Percentiles rank a stretch among this genome's conserved stretches.
Conservation (phyloP, 495 filamentous ascomycete genomes). For the Penicillium pulvis region DNA sequence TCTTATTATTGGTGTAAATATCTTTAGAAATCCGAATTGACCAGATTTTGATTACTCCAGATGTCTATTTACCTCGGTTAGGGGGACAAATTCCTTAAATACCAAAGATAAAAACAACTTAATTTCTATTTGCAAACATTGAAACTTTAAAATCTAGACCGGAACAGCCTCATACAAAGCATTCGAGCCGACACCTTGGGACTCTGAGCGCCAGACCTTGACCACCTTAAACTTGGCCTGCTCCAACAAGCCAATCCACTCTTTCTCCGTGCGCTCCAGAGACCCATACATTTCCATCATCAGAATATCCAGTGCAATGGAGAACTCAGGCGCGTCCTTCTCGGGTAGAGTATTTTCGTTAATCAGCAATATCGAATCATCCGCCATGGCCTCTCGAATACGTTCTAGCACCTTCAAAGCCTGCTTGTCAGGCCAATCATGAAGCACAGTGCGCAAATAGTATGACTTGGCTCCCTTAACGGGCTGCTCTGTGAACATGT, state of each 20-base stretch:
- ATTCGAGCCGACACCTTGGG: background rate
- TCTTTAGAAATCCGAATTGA: too few species aligned
- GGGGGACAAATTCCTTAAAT: too few species aligned
- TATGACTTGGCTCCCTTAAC: constrained; percentile 36
- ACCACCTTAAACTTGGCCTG: constrained; percentile 14
- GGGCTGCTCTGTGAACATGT: constrained; percentile 53
- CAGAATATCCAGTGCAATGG: too few species aligned
- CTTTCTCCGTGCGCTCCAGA: too few species aligned
- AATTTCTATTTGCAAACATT: too few species aligned
- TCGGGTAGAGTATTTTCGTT: constrained; percentile 20
- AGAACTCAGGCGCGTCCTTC: constrained; percentile 30
- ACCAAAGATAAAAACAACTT: too few species aligned
- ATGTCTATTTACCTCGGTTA: too few species aligned
- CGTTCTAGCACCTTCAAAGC: constrained; percentile 38
- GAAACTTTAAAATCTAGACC: background rate
- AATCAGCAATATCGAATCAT: constrained; percentile 36
- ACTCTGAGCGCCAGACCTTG: background rate
- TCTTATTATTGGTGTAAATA: too few species aligned
- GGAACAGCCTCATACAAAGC: background rate
- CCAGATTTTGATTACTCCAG: too few species aligned
- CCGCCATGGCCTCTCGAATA: constrained; percentile 42
- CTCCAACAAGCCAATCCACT: too few species aligned
- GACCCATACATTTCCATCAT: too few species aligned
- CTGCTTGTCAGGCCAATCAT: constrained; percentile 50
- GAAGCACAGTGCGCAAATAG: constrained; percentile 42